Percentiles rank a stretch among this genome's conserved stretches.
Evolutionary conservation across 495 filamentous ascomycete genomes (phyloP).

Genomic region (Lasiosphaeris hirsuta): DNA sequence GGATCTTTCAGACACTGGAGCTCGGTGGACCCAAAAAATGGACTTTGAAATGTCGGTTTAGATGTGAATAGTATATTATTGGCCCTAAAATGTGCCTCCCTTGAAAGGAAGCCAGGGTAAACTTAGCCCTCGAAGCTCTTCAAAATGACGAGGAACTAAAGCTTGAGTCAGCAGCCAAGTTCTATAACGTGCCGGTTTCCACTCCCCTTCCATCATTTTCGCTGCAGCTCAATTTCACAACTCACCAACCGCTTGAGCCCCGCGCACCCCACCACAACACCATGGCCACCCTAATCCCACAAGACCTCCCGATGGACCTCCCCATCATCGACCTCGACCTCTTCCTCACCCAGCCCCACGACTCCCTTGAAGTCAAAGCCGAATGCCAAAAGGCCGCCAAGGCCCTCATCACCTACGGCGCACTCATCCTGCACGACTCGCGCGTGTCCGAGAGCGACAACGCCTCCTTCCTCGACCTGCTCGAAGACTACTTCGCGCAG

Average conservation of each 20-base stretch:
- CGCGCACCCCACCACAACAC: background rate
- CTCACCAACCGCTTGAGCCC: background rate
- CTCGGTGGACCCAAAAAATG: no score
- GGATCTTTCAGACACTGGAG: no score
- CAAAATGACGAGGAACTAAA: no score
- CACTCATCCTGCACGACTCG: slow-evolving; percentile 50
- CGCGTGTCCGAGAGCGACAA: slow-evolving; percentile 49
- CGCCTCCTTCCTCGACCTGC: slow-evolving; percentile 46
- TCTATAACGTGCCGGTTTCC: no score
- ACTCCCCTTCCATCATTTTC: no score
- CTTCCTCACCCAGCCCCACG: slow-evolving; percentile 35
- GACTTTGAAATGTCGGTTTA: no score
- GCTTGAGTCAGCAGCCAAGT: no score
- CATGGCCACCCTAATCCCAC: slow-evolving; percentile 10
- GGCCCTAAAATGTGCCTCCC: no score
- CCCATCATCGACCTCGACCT: slow-evolving; percentile 52
- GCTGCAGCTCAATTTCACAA: no score
- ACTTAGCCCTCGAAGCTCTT: no score
- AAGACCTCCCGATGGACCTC: slow-evolving; percentile 45
- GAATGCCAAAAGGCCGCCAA: slow-evolving; percentile 44
- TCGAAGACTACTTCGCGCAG: slow-evolving; percentile 54
- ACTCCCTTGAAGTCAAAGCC: slow-evolving; percentile 36
- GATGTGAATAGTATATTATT: no score
- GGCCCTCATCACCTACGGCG: slow-evolving; percentile 48
- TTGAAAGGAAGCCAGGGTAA: no score